A percentile compares a stretch with the other conserved stretches of the same genome.
phyloP scores from a whole-genome alignment of 2,329 filamentous ascomycete genomes.

The Ophiocordyceps camponoti-saundersi region DNA sequence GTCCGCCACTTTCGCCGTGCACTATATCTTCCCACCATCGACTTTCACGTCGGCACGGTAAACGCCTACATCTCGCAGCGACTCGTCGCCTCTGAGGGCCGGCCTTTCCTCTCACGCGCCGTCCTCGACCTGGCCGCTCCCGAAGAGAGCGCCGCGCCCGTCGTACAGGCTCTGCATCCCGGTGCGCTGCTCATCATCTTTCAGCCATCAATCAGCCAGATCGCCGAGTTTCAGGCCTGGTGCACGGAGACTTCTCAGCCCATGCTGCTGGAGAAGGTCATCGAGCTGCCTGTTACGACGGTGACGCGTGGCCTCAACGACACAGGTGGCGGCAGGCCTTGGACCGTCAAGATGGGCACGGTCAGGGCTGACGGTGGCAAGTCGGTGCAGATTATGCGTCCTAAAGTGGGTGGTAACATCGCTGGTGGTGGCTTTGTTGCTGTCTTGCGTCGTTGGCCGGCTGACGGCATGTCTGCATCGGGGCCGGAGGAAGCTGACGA shows the following conservation, averaged over 20 bases:
- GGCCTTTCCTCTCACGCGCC: slow-evolving; percentile 53
- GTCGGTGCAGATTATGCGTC: slow-evolving; percentile 21
- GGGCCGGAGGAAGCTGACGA: not conserved
- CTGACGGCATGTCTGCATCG: not conserved
- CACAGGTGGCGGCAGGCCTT: slow-evolving; percentile 35
- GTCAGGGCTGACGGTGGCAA: slow-evolving; percentile 9
- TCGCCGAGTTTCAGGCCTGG: slow-evolving; percentile 38
- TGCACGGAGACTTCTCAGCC: slow-evolving; percentile 35
- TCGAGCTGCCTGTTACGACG: slow-evolving; percentile 35
- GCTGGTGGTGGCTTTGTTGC: slow-evolving; percentile 23
- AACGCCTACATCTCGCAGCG: slow-evolving; percentile 43
- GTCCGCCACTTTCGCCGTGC: slow-evolving; percentile 52
- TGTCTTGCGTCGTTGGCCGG: slow-evolving; percentile 17
- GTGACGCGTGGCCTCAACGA: slow-evolving; percentile 25
- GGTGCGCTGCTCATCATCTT: slow-evolving; percentile 55
- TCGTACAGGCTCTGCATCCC: slow-evolving; percentile 40
- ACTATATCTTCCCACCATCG: slow-evolving; percentile 51
- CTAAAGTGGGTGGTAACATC: slow-evolving; percentile 21
- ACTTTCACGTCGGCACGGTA: slow-evolving; percentile 57
- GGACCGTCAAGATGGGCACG: slow-evolving; percentile 40
- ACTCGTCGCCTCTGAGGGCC: slow-evolving; percentile 18
- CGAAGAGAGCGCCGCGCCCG: slow-evolving; percentile 25
- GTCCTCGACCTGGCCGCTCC: slow-evolving; percentile 58
- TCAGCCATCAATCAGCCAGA: slow-evolving; percentile 63
- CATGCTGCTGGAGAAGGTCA: slow-evolving; percentile 35